Conservation (phyloP, 495 filamentous ascomycete species). For the Achaetomiella virescens region DNA sequence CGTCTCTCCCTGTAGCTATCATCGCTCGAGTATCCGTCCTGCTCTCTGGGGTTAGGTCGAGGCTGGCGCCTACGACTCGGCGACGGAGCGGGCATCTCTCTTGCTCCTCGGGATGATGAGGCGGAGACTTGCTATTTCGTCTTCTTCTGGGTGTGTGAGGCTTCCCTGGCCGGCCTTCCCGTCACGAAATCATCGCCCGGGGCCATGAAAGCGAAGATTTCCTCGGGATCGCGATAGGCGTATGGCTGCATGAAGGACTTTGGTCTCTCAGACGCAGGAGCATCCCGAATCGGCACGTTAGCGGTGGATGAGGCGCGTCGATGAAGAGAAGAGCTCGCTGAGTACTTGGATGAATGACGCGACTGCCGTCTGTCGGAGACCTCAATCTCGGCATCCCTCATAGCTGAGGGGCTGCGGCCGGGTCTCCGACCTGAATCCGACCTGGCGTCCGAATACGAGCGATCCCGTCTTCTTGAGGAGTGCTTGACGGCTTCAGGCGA, state of each 20-base stretch:
- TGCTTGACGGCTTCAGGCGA: slow-evolving; percentile 34
- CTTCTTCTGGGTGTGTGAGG: slow-evolving; percentile 17
- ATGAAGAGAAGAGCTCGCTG: slow-evolving; percentile 2
- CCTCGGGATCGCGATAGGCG: slow-evolving; percentile 10
- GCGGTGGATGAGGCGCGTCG: slow-evolving; percentile 18
- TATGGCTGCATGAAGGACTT: slow-evolving; percentile 9
- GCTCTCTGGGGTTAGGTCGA: slow-evolving; percentile 17
- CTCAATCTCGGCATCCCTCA: slow-evolving; percentile 11
- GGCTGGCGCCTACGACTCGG: slow-evolving; percentile 15
- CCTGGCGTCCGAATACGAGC: slow-evolving; percentile 32
- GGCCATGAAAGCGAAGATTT: slow-evolving; percentile 27
- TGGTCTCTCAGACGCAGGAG: slow-evolving; percentile 4
- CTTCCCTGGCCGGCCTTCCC: slow-evolving; percentile 1
- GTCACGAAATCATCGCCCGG: slow-evolving; percentile 15
- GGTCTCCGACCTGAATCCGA: slow-evolving; percentile 3
- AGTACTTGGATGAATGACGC: slow-evolving; percentile 10
- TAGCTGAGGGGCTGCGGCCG: slow-evolving; percentile 12
- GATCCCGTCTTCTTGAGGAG: slow-evolving; percentile 32
- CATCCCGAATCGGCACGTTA: slow-evolving; percentile 1
- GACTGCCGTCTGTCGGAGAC: slow-evolving; percentile 19
- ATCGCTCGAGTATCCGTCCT: slow-evolving; percentile 21
- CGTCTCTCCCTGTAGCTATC: slow-evolving; percentile 14
- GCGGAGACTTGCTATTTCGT: slow-evolving; percentile 21
- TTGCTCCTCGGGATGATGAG: slow-evolving; percentile 18
- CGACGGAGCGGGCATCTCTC: slow-evolving; percentile 20